Evolutionary conservation across 176 grass and related monocot species (phyloP), one percentile per base, ranked within the genome.

Genomic region (Panicum miliaceum): DNA sequence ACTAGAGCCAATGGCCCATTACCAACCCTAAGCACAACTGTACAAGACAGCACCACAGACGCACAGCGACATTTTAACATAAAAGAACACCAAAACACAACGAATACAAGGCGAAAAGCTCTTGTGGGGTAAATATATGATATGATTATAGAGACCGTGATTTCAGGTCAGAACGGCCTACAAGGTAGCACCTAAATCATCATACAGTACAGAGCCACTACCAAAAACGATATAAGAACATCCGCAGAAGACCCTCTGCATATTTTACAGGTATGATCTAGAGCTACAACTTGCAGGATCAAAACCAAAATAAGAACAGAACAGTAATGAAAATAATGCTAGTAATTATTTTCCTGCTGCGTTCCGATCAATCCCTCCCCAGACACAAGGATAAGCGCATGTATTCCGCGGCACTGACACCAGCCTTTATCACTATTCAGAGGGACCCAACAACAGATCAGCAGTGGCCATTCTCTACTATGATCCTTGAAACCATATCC

Each of bases 241-340:
- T 86, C 58, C 35, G 73, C 84, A 86, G 58, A 83, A 64, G 20
- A 64, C 57, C 60, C 58, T 67, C 74, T 79, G 84, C 80, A 90
- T 90, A 82, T 86, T 66, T 74, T 90, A 90, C 84, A 86, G 74
- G 68, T 83, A 68, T 87, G 78, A 82, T 50, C 78, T 81, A 81
- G 40, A 48, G 20, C 71, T 47, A 57, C 13, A 72, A n/a, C 6
- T 77, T 71, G 78, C 45, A 37, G 35, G 56, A 82, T 37, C 51
- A 71, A 64, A 35, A 1, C 0, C 2, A 37, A 22, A n/a, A 78
- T 25, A 37, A 66, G 40, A 2, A 53, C 16, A 35, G 26, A 56
- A 34, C 34, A 77, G 2, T 5, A 56, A 56, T 15, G 12, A 47
- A 71, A 64, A 69, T 2, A 63, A 2, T 10, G 32, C 74, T 25